Conservation (phyloP, 2,329 filamentous ascomycete species). For the Aureobasidium lini region DNA sequence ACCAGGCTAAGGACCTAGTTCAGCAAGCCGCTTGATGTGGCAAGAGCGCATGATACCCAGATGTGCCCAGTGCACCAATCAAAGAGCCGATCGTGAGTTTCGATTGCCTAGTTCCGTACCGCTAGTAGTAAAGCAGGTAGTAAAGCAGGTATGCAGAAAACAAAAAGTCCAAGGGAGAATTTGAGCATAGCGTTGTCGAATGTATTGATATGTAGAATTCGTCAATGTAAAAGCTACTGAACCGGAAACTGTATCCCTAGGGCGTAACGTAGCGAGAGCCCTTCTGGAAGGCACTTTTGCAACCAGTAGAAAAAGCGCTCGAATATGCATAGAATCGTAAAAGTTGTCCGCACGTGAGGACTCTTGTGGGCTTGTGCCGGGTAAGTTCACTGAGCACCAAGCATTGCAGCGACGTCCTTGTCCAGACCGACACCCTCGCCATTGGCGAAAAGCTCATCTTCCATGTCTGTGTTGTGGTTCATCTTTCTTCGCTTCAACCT, state of each 20-base stretch:
- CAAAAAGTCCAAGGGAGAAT: neutral
- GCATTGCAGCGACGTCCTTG: slow-evolving; percentile 16
- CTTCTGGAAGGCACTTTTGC: neutral
- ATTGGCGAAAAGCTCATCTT: slow-evolving; percentile 25
- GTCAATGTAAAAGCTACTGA: neutral
- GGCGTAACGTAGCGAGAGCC: too few species aligned
- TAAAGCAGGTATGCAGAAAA: neutral
- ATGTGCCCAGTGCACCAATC: too few species aligned
- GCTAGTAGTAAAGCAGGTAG: too few species aligned
- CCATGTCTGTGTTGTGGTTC: slow-evolving; percentile 24
- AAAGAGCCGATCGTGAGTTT: too few species aligned
- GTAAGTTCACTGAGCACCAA: slow-evolving; percentile 13
- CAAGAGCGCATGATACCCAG: too few species aligned
- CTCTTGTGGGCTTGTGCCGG: neutral
- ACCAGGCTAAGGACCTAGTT: too few species aligned
- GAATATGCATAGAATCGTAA: neutral
- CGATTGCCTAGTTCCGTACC: too few species aligned
- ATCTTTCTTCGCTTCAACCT: slow-evolving; percentile 30
- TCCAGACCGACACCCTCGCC: slow-evolving; percentile 16
- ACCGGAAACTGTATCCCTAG: neutral
- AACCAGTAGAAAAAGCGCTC: neutral
- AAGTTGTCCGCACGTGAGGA: neutral
- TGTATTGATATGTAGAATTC: neutral
- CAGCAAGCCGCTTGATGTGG: too few species aligned
- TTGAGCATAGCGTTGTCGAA: neutral